phyloP scores from a whole-genome alignment of 352 stramenopile species.

The Saprolegnia parasitica region DNA sequence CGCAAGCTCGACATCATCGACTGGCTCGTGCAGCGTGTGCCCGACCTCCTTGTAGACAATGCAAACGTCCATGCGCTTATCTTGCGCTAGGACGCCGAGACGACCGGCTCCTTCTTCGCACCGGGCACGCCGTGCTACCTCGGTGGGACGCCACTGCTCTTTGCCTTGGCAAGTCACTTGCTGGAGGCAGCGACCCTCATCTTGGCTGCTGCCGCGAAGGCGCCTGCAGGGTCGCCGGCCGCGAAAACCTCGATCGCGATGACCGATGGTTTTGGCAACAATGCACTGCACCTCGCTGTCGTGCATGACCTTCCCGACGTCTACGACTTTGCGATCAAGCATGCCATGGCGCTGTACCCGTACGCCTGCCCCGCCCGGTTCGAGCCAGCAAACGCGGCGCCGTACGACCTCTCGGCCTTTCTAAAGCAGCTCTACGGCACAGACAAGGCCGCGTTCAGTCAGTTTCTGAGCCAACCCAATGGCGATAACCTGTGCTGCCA shows the following conservation, averaged over 20 bases:
- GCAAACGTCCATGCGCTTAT: neutral
- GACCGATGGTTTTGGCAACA: constrained; percentile 55
- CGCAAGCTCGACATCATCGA: constrained; percentile 36
- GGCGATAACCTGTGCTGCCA: constrained; percentile 14
- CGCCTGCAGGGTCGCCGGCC: neutral
- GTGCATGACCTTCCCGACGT: constrained; percentile 51
- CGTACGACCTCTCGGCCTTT: constrained; percentile 22
- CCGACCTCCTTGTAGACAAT: constrained; percentile 34
- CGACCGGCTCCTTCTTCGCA: constrained; percentile 48
- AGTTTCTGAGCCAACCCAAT: constrained; percentile 24
- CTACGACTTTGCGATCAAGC: constrained; percentile 52
- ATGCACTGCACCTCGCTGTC: constrained; percentile 53
- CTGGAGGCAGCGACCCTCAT: constrained; percentile 43
- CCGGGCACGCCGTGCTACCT: constrained; percentile 58
- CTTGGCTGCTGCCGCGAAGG: constrained; percentile 32
- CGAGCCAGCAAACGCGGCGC: neutral
- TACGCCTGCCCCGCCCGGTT: constrained; percentile 14
- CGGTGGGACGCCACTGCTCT: constrained; percentile 49
- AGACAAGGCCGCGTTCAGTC: constrained; percentile 14
- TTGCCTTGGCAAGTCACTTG: constrained; percentile 53
- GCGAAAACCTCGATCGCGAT: constrained; percentile 43
- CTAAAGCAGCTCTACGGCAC: constrained; percentile 21
- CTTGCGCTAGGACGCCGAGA: constrained; percentile 34
- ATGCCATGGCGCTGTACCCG: constrained; percentile 37
- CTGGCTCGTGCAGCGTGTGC: constrained; percentile 41